These are phyloP conservation scores for Lactuca saligna DNA, from an alignment of 129 eudicot species.

Conservation along the genomic window DNA sequence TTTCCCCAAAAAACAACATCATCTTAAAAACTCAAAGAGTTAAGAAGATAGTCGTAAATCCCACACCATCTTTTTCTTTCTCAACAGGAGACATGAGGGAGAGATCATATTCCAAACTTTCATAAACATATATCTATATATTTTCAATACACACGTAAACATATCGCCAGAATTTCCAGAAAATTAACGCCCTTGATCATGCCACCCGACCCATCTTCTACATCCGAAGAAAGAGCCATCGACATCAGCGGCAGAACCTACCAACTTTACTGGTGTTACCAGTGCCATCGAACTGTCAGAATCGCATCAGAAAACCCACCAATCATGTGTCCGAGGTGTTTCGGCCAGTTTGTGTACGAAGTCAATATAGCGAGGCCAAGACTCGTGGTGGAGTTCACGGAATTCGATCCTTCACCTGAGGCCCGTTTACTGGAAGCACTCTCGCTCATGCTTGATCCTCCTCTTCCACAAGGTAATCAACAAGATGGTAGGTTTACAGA, in stretches of 20 bases:
- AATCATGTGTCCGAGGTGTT: slow-evolving; percentile 69
- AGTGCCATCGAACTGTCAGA: slow-evolving; percentile 67
- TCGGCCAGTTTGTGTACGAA: slow-evolving; percentile 65
- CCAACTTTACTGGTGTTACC: slow-evolving; percentile 88
- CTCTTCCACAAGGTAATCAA: slow-evolving; percentile 17
- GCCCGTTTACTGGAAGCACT: slow-evolving; percentile 80
- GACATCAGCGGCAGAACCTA: slow-evolving; percentile 35
- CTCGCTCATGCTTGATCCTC: slow-evolving; percentile 64
- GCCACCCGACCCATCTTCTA: slow-evolving; percentile 17
- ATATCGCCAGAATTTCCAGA: neutral
- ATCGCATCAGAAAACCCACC: slow-evolving; percentile 41
- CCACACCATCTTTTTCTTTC: slow-evolving; percentile 39
- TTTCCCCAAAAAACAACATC: slow-evolving; percentile 1
- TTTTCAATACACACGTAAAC: neutral
- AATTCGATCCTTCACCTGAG: slow-evolving; percentile 74
- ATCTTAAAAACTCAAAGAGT: slow-evolving; percentile 4
- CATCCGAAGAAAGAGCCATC: slow-evolving; percentile 24
- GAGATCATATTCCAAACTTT: slow-evolving; percentile 23
- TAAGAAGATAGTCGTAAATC: neutral
- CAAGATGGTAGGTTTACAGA: slow-evolving; percentile 10
- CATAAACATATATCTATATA: slow-evolving; percentile 3
- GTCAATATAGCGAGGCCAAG: slow-evolving; percentile 51
- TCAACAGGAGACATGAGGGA: slow-evolving; percentile 25
- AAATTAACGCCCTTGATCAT: slow-evolving; percentile 16
- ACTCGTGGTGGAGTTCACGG: slow-evolving; percentile 48